phyloP scores from a whole-genome alignment of 805 yeast genomes.

The Nakazawaea populi region DNA sequence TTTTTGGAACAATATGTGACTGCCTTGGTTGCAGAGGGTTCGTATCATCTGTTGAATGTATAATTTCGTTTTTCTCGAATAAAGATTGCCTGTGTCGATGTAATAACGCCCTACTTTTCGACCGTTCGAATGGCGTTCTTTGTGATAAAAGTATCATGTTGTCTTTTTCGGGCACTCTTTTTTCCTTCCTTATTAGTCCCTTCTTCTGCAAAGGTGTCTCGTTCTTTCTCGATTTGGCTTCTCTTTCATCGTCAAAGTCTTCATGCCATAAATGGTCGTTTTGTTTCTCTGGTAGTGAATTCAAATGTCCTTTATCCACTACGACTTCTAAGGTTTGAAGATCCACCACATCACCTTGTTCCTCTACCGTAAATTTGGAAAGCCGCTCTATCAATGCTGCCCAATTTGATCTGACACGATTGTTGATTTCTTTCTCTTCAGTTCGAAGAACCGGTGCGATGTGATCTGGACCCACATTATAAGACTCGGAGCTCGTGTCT shows the following conservation, averaged over 20 bases:
- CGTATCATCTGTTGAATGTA: too few relatives aligned
- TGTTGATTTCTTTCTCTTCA: slow-evolving; percentile 4
- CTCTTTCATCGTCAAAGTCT: slow-evolving; percentile 26
- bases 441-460: slow-evolving; percentile 9
- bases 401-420: slow-evolving; percentile 30
- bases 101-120: background rate
- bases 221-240: background rate
- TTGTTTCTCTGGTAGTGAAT: slow-evolving; percentile 30
- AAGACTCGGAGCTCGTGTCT: background rate
- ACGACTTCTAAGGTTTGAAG: slow-evolving; percentile 56
- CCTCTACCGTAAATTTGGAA: slow-evolving; percentile 36
- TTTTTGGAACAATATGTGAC: background rate
- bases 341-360: slow-evolving; percentile 63
- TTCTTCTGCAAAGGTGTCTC: background rate
- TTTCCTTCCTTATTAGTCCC: background rate
- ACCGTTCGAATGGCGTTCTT: background rate
- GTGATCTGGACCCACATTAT: background rate
- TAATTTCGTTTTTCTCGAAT: background rate
- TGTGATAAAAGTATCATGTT: background rate
- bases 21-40: too few relatives aligned
- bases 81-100: background rate
- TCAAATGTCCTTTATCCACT: slow-evolving; percentile 65
- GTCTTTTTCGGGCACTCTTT: background rate
- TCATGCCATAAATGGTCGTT: slow-evolving; percentile 32
- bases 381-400: slow-evolving; percentile 46